Conservation (phyloP, 2,329 filamentous ascomycete species). For the Cladosporium sp. region DNA sequence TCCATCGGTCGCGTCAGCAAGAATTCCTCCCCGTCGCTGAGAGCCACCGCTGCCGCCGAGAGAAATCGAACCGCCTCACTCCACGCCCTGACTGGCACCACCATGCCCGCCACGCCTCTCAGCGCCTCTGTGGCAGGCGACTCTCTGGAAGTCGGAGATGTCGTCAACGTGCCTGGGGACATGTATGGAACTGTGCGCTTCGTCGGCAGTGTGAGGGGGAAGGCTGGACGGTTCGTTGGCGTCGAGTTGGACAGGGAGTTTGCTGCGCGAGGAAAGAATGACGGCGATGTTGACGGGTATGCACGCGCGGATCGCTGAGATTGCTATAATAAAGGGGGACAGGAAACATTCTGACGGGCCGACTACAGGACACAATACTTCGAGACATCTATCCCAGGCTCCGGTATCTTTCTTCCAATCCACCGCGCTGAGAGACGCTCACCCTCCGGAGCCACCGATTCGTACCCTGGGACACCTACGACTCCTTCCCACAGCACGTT, state of each 20-base stretch:
- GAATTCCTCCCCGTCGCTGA: conserved; percentile 41
- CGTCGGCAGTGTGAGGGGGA: conserved; percentile 79
- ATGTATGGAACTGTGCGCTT: conserved; percentile 92
- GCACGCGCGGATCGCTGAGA: conserved; percentile 31
- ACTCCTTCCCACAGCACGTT: conserved; percentile 60
- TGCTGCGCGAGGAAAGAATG: conserved; percentile 85
- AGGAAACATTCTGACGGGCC: not conserved
- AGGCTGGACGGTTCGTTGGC: conserved; percentile 86
- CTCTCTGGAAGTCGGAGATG: conserved; percentile 67
- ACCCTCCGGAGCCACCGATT: conserved; percentile 50
- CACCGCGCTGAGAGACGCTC: conserved; percentile 71
- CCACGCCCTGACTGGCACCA: conserved; percentile 57
- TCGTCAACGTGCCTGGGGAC: conserved; percentile 86
- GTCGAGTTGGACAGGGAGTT: conserved; percentile 83
- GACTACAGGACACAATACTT: conserved; percentile 59
- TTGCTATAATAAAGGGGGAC: too few species aligned
- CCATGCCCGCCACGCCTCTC: conserved; percentile 5
- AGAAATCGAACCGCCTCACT: conserved; percentile 69
- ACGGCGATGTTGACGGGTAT: conserved; percentile 91
- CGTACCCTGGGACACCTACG: conserved; percentile 62
- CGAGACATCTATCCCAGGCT: conserved; percentile 67
- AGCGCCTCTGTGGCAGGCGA: not conserved
- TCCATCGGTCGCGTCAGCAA: conserved; percentile 32
- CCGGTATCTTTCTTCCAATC: conserved; percentile 90
- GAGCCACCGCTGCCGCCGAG: conserved; percentile 37